Evolutionary conservation across 225 moss, liverwort and hornwort species (phyloP).

Genomic region (Physcomitrium patens): DNA sequence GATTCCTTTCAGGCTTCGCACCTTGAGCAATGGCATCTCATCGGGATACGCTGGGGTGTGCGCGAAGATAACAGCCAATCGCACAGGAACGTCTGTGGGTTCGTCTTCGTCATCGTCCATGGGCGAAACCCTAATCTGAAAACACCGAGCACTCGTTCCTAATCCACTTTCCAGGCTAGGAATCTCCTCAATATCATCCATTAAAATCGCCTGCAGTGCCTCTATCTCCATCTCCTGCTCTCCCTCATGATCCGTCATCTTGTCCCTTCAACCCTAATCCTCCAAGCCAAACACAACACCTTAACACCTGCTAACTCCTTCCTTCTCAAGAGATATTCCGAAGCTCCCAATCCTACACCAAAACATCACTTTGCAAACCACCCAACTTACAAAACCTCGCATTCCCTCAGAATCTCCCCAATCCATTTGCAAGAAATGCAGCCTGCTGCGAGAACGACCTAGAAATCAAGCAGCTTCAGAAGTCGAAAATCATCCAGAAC

Average conservation of each 20-base stretch:
- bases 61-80: constrained; percentile 87
- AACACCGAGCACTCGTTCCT: constrained; percentile 68
- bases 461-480: too few species aligned
- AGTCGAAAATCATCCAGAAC: too few species aligned
- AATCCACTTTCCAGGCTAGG: constrained; percentile 72
- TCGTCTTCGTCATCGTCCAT: constrained; percentile 98
- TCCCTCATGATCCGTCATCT: constrained; percentile 72
- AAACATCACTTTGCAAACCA: constrained; percentile 14
- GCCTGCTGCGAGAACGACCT: too few species aligned
- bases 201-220: constrained; percentile 89
- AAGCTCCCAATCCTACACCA: background rate
- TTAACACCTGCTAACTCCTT: background rate
- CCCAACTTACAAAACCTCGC: constrained; percentile 5
- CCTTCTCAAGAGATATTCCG: background rate
- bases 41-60: constrained; percentile 94
- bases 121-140: constrained; percentile 94
- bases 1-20: constrained; percentile 79
- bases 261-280: constrained; percentile 2
- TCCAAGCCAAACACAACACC: background rate
- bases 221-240: constrained; percentile 99
- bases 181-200: constrained; percentile 94
- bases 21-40: constrained; percentile 72
- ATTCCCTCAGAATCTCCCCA: too few species aligned
- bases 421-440: too few species aligned
- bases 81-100: constrained; percentile 92